Percentiles rank a stretch among this genome's conserved stretches.
These are phyloP conservation scores for Rheum nobile DNA, from an alignment of 148 eudicot genomes.

Conservation along the genomic window DNA sequence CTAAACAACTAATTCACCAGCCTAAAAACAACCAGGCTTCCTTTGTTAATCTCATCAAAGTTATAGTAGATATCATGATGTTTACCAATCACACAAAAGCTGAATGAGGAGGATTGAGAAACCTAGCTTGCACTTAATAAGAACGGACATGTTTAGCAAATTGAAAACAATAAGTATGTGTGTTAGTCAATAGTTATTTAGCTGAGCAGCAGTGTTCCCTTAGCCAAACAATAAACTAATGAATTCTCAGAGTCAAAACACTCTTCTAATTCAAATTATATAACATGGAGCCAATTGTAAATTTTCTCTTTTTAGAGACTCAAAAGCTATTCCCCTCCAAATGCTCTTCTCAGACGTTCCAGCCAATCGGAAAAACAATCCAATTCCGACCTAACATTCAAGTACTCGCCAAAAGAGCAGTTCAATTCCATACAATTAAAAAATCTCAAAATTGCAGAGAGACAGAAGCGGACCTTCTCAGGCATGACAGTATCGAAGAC, in stretches of 20 bases:
- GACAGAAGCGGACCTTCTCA: constrained; percentile 37
- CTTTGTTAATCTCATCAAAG: background rate
- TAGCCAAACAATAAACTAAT: background rate
- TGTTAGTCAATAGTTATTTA: background rate
- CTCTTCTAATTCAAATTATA: background rate
- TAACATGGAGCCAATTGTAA: background rate
- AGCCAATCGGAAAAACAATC: background rate
- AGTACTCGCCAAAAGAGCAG: background rate
- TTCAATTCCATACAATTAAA: background rate
- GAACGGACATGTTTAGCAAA: background rate
- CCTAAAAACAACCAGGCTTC: background rate
- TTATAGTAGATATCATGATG: background rate
- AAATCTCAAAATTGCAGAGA: background rate
- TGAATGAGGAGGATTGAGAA: background rate
- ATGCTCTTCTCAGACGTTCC: background rate
- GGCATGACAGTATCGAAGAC: constrained; percentile 60
- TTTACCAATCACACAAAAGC: background rate
- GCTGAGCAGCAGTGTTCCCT: background rate
- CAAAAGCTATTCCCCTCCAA: background rate
- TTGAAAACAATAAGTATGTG: background rate
- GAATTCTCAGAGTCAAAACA: background rate
- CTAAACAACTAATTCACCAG: background rate
- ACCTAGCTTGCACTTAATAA: background rate
- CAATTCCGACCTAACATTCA: background rate
- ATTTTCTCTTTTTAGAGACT: background rate